Evolutionary conservation across 176 grass and related monocot genomes (phyloP).

Genomic region (Oryza rufipogon): DNA sequence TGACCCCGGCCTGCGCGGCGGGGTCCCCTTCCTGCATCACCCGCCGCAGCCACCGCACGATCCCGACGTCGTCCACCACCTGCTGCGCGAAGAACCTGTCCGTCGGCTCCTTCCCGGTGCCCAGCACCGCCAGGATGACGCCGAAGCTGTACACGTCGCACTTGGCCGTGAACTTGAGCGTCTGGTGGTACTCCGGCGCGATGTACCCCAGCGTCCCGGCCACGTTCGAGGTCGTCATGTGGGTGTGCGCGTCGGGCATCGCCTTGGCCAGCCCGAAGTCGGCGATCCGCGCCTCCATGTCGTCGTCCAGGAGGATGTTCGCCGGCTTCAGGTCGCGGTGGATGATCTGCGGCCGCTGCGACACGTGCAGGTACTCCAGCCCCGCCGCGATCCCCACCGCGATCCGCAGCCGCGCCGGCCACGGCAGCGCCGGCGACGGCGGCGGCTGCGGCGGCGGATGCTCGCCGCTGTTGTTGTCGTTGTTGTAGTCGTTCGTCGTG

Average conservation of each 20-base stretch:
- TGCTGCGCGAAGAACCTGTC: constrained; percentile 67
- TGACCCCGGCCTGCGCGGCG: constrained; percentile 19
- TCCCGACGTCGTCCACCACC: constrained; percentile 58
- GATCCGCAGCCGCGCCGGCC: constrained; percentile 61
- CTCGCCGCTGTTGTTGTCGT: background rate
- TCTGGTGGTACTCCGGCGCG: constrained; percentile 88
- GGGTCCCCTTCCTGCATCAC: constrained; percentile 32
- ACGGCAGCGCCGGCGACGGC: constrained; percentile 34
- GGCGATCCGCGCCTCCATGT: constrained; percentile 76
- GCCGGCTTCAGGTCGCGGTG: constrained; percentile 88
- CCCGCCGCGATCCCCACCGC: constrained; percentile 72
- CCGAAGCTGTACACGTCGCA: constrained; percentile 95
- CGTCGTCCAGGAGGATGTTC: constrained; percentile 86
- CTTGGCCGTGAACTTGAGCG: constrained; percentile 73
- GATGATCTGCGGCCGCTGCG: constrained; percentile 74
- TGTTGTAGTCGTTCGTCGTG: too few relatives aligned
- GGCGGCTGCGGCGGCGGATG: too few relatives aligned
- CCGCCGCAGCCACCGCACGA: constrained; percentile 68
- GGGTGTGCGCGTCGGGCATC: constrained; percentile 57
- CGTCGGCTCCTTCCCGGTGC: constrained; percentile 70
- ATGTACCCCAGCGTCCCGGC: constrained; percentile 87
- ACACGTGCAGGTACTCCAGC: constrained; percentile 77
- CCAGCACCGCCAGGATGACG: constrained; percentile 80
- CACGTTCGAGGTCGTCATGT: constrained; percentile 54
- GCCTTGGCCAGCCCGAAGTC: constrained; percentile 88